Base-by-base conservation (phyloP, 2,329 filamentous ascomycete genomes). In the Aspergillus sp. region DNA sequence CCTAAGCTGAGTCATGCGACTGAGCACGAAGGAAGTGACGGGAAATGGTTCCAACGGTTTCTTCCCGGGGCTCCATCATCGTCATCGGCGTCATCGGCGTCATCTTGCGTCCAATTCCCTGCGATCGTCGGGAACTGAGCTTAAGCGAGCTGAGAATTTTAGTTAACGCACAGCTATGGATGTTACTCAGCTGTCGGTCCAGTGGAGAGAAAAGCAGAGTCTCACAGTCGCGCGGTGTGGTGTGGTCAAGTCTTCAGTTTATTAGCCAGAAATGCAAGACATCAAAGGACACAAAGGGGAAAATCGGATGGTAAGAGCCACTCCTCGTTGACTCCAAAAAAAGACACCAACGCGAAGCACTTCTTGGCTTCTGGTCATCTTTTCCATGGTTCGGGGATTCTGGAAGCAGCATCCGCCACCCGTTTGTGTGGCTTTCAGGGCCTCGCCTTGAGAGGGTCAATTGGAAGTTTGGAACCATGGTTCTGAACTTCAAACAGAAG, bases 281-380 rank as follows among this genome's bases (percentile, higher is more conserved):
- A 40, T 31, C 23, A 47, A 44, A 54, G 44, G 43, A 39, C 39
- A 52, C 19, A 8, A 45, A 39, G 19, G 60, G 40, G 21, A 49
- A 62, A 31, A 62, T 63, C 48, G 67, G 67, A 33, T 58, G 55
- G 39, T 55, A 46, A 46, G 21, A 19, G 40, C 40, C 40, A 45
- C 23, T 15, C 23, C 23, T 46, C 21, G 21, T 9, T 24, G 23
- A 31, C 24, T 24, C 23, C 24, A 24, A 46, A 46, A 37, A 46
- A 46, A 24, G 23, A 24, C 44, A 46, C 17, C 39, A 24, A 52
- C 49, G 23, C 49, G 21, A 33, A 15, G 6, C 43, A 6, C 19
- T 31, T 35, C 51, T 52, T 52, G 51, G 51, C 51, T 43, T 53
- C 27, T 19, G 51, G 21, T 21, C 27, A 31, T 11, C 27, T 54